Percentiles rank a stretch among this genome's conserved stretches.
Evolutionary conservation across 257 asterid species (phyloP).

Genomic region (Craterostigma plantagineum): DNA sequence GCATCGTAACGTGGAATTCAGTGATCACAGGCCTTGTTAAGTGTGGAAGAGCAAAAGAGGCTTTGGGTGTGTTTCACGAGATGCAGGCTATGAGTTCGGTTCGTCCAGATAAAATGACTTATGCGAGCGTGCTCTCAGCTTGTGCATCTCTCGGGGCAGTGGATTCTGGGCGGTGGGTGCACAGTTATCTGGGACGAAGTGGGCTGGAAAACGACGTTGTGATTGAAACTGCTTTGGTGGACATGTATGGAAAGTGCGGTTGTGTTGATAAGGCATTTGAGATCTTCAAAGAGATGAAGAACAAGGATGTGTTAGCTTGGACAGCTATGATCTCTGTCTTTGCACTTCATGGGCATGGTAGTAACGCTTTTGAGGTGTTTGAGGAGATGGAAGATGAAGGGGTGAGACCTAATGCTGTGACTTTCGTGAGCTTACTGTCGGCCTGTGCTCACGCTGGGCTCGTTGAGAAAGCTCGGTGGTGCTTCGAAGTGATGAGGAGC

Average conservation of each 20-base stretch:
- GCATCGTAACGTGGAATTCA: constrained; percentile 68
- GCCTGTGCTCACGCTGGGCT: constrained; percentile 67
- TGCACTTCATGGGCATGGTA: constrained; percentile 47
- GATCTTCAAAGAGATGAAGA: constrained; percentile 34
- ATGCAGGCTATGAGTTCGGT: constrained; percentile 31
- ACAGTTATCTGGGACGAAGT: constrained; percentile 34
- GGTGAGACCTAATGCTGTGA: constrained; percentile 55
- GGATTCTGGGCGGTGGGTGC: constrained; percentile 66
- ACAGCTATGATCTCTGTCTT: constrained; percentile 57
- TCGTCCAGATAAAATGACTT: constrained; percentile 51
- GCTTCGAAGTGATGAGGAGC: constrained; percentile 29
- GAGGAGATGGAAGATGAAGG: constrained; percentile 36
- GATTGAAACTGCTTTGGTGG: constrained; percentile 59
- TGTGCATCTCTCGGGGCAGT: constrained; percentile 76
- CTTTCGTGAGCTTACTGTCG: constrained; percentile 36
- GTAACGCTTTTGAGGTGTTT: constrained; percentile 38
- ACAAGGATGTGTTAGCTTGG: constrained; percentile 67
- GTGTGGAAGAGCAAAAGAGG: constrained; percentile 61
- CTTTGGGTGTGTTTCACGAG: constrained; percentile 37
- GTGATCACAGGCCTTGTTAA: constrained; percentile 62
- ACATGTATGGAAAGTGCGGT: constrained; percentile 84
- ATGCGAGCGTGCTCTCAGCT: constrained; percentile 56
- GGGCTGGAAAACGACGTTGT: constrained; percentile 53
- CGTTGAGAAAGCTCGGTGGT: constrained; percentile 38
- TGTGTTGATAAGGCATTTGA: constrained; percentile 30